Evolutionary conservation across 2,329 filamentous ascomycete genomes (phyloP).

Genomic region (Penicillium sp.): DNA sequence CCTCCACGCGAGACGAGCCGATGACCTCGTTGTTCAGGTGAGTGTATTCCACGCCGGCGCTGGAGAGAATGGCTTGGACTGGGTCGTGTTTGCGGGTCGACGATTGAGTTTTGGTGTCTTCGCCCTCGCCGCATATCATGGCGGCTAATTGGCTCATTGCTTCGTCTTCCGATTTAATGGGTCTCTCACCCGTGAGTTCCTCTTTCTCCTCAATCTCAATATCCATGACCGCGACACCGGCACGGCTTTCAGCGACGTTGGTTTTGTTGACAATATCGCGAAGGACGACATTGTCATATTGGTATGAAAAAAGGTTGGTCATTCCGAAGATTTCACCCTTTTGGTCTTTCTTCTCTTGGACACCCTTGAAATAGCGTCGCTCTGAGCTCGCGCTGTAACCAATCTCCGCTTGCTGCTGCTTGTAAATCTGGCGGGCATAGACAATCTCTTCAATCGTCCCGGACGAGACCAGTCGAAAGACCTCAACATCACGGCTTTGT

Average conservation of each 20-base stretch:
- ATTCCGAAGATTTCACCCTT: constrained; percentile 95
- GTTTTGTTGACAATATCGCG: constrained; percentile 98
- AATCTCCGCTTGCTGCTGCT: constrained; percentile 97
- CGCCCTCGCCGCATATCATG: constrained; percentile 47
- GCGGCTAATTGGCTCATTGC: constrained; percentile 68
- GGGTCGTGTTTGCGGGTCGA: constrained; percentile 58
- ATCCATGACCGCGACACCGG: constrained; percentile 72
- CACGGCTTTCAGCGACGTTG: constrained; percentile 87
- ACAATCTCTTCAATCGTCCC: constrained; percentile 97
- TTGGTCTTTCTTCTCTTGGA: constrained; percentile 73
- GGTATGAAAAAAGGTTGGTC: constrained; percentile 76
- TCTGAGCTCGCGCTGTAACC: constrained; percentile 90
- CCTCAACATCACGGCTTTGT: constrained; percentile 86
- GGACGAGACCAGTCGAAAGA: constrained; percentile 82
- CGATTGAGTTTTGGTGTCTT: constrained; percentile 11
- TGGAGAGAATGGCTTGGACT: constrained; percentile 79
- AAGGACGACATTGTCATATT: constrained; percentile 70
- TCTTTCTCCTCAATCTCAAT: constrained; percentile 62
- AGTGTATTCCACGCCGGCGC: constrained; percentile 87
- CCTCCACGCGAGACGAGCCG: constrained; percentile 86
- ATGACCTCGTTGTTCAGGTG: constrained; percentile 96
- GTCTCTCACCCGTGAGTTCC: constrained; percentile 44
- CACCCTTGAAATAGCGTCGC: constrained; percentile 88
- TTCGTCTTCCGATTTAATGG: constrained; percentile 54
- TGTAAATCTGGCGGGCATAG: constrained; percentile 95